Conservation (phyloP, 2,329 filamentous ascomycete genomes). For the Zarea fungicola region DNA sequence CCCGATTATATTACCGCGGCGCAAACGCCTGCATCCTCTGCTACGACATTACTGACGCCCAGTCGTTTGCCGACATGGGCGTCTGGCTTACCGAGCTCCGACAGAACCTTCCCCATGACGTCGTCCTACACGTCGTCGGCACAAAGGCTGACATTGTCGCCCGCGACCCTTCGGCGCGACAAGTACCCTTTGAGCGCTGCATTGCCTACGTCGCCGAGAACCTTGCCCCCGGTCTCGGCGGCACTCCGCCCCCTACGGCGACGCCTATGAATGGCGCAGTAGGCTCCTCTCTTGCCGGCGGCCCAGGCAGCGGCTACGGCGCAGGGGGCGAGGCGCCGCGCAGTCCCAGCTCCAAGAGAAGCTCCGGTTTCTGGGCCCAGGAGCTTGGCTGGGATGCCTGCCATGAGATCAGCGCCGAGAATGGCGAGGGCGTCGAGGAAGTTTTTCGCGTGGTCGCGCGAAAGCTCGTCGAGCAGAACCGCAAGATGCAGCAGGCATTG, state of each 20-base stretch:
- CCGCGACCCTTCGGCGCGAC: constrained; percentile 68
- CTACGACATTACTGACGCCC: constrained; percentile 85
- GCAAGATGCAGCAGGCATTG: constrained; percentile 56
- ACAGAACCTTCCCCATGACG: constrained; percentile 68
- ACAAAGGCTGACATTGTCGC: constrained; percentile 91
- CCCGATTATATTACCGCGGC: constrained; percentile 90
- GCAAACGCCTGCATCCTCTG: constrained; percentile 91
- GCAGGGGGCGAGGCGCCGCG: constrained; percentile 39
- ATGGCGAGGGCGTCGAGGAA: constrained; percentile 92
- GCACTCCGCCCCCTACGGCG: constrained; percentile 63
- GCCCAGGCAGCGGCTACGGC: not conserved
- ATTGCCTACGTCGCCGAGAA: constrained; percentile 95
- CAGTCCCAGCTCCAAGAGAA: constrained; percentile 59
- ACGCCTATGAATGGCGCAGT: constrained; percentile 26
- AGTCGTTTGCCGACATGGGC: constrained; percentile 88
- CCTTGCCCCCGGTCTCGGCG: constrained; percentile 64
- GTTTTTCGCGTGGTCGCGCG: constrained; percentile 72
- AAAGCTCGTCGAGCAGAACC: constrained; percentile 60
- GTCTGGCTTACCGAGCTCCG: constrained; percentile 83
- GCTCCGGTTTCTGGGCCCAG: constrained; percentile 81
- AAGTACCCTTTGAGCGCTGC: constrained; percentile 90
- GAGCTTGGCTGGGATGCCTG: constrained; percentile 96
- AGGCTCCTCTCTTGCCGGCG: constrained; percentile 24
- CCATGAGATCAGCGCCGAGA: constrained; percentile 93
- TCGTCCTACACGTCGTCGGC: constrained; percentile 90